Conservation (phyloP, 2,329 filamentous ascomycete species). For the Chrysoporthe cubensis region DNA sequence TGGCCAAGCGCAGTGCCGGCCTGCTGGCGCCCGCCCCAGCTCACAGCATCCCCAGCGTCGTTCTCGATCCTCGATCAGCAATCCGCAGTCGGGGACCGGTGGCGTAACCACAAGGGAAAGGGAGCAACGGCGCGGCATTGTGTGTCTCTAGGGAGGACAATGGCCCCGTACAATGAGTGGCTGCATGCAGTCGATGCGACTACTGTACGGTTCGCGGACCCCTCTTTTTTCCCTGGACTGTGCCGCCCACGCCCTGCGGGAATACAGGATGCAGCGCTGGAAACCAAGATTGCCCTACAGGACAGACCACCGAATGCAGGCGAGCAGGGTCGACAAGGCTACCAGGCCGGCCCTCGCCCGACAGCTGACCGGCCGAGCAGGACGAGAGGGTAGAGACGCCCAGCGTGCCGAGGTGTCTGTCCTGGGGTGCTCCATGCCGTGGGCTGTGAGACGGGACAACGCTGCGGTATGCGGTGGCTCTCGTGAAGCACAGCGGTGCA, state of each 20-base stretch:
- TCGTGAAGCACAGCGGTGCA: not conserved
- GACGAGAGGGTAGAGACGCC: too few relatives aligned
- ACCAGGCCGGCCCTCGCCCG: not conserved
- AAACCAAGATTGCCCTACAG: not conserved
- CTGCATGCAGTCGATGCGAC: slow-evolving; percentile 4
- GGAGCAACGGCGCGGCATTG: slow-evolving; percentile 7
- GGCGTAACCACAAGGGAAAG: not conserved
- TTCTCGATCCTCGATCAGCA: not conserved
- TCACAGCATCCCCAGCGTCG: not conserved
- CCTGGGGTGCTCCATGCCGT: too few relatives aligned
- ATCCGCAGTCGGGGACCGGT: not conserved
- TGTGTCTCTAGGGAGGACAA: slow-evolving; percentile 1
- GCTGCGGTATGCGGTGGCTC: not conserved
- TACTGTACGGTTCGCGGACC: not conserved
- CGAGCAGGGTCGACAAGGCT: not conserved
- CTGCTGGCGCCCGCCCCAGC: not conserved
- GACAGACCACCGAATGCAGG: not conserved
- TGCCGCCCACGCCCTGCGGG: not conserved
- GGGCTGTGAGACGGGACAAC: not conserved
- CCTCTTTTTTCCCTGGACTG: not conserved
- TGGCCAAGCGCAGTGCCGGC: not conserved
- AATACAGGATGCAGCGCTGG: slow-evolving; percentile 1
- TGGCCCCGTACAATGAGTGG: slow-evolving; percentile 5
- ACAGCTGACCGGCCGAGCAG: not conserved
- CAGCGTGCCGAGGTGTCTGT: slow-evolving; percentile 1